phyloP scores from a whole-genome alignment of 768 basidiomycete species.

The Neoboletus brunneissimus region DNA sequence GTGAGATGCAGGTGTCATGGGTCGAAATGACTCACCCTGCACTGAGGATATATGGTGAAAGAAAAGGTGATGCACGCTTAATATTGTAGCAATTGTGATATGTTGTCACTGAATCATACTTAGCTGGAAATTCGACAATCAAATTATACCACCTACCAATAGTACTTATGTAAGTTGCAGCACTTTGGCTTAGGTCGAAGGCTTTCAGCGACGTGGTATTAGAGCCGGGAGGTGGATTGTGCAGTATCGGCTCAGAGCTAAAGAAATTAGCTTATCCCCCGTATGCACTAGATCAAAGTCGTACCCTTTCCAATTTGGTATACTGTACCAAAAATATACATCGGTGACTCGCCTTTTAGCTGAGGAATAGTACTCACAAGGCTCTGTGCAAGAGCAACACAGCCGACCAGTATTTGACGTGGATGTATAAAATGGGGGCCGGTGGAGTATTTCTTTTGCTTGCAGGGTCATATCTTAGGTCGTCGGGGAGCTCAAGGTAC shows the following conservation, averaged over 20 bases:
- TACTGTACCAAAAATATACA: conserved; percentile 38
- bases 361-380: conserved; percentile 53
- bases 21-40: conserved; percentile 54
- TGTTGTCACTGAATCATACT: conserved; percentile 41
- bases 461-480: conserved; percentile 56
- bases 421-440: conserved; percentile 64
- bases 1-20: not conserved
- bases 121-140: not conserved
- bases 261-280: not conserved
- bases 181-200: conserved; percentile 71
- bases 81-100: conserved; percentile 63
- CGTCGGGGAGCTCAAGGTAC: conserved; percentile 66
- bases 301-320: conserved; percentile 72
- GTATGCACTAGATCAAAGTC: not conserved
- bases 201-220: conserved; percentile 57
- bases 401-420: conserved; percentile 74
- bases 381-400: conserved; percentile 74
- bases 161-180: conserved; percentile 67
- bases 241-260: conserved; percentile 44
- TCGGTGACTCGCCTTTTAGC: conserved; percentile 8
- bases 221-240: conserved; percentile 38
- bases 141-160: conserved; percentile 44
- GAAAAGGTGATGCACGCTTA: conserved; percentile 57
- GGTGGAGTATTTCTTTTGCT: conserved; percentile 53
- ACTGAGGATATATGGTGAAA: conserved; percentile 66